A percentile compares a stretch with the other conserved stretches of the same genome.
Conservation (phyloP, 495 filamentous ascomycete genomes). For the Durotheca rogersii region DNA sequence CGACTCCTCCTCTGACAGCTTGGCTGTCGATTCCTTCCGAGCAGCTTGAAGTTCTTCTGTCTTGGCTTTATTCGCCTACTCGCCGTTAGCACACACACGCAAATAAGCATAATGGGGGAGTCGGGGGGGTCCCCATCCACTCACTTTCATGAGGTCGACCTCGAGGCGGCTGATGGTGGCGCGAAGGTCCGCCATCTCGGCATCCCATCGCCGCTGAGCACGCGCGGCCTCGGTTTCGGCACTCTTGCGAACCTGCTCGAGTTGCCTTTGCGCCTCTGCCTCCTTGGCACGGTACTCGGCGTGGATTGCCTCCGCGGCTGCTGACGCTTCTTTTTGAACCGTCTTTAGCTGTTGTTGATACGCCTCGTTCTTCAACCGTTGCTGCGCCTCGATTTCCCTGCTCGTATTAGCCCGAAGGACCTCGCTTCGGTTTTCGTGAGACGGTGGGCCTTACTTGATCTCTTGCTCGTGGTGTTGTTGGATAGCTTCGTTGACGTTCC, state of each 20-base stretch:
- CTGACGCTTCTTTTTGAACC: constrained; percentile 27
- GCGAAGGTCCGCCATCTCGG: constrained; percentile 62
- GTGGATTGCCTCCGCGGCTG: constrained; percentile 20
- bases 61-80: constrained; percentile 53
- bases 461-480: constrained; percentile 66
- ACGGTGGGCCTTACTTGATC: constrained; percentile 30
- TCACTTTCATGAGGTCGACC: constrained; percentile 59
- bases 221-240: constrained; percentile 46
- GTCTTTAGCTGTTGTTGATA: constrained; percentile 26
- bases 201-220: constrained; percentile 46
- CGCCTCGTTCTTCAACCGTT: constrained; percentile 25
- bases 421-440: not conserved
- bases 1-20: constrained; percentile 45
- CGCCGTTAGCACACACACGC: constrained; percentile 5
- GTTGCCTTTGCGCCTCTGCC: constrained; percentile 52
- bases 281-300: constrained; percentile 48
- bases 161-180: constrained; percentile 60
- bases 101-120: no score
- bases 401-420: constrained; percentile 17
- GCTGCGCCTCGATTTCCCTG: constrained; percentile 32
- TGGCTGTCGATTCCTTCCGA: constrained; percentile 55
- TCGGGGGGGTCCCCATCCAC: no score
- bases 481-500: constrained; percentile 67
- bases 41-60: constrained; percentile 59
- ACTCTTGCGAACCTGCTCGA: constrained; percentile 40